Conservation (phyloP, 2,329 filamentous ascomycete genomes). For the Dryadomyces quercus-mongolicae region DNA sequence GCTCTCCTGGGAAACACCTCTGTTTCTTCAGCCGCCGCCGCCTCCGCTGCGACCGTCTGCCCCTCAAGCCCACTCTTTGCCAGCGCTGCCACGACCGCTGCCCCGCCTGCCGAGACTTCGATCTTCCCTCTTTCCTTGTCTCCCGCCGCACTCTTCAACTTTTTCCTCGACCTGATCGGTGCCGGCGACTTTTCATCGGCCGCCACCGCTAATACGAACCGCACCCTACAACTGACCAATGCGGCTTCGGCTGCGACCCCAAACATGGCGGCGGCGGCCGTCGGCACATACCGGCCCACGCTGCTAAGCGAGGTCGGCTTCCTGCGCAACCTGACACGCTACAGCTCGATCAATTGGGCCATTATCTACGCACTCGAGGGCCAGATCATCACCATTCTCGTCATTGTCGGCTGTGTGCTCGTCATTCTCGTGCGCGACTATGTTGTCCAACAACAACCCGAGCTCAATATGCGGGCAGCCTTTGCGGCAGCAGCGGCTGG, state of each 20-base stretch:
- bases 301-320: slow-evolving; percentile 46
- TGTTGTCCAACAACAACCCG: slow-evolving; percentile 94
- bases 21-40: neutral
- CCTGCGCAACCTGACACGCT: slow-evolving; percentile 52
- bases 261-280: slow-evolving; percentile 4
- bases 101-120: slow-evolving; percentile 18
- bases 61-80: slow-evolving; percentile 26
- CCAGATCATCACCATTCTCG: slow-evolving; percentile 81
- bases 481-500: slow-evolving; percentile 27
- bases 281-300: slow-evolving; percentile 21
- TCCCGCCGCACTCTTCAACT: slow-evolving; percentile 17
- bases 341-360: slow-evolving; percentile 60
- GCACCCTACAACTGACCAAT: slow-evolving; percentile 10
- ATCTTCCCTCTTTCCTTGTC: neutral
- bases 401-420: slow-evolving; percentile 91
- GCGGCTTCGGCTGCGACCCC: neutral
- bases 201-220: slow-evolving; percentile 2
- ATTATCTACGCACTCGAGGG: slow-evolving; percentile 81
- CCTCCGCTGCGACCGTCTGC: slow-evolving; percentile 16
- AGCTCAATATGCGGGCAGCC: slow-evolving; percentile 68
- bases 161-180: slow-evolving; percentile 16
- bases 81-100: slow-evolving; percentile 21
- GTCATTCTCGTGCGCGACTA: slow-evolving; percentile 95
- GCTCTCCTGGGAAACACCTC: neutral
- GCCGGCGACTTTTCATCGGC: slow-evolving; percentile 11